Conservation (phyloP, 1,284 basidiomycete species). For the Cutaneotrichosporon cutaneum region DNA sequence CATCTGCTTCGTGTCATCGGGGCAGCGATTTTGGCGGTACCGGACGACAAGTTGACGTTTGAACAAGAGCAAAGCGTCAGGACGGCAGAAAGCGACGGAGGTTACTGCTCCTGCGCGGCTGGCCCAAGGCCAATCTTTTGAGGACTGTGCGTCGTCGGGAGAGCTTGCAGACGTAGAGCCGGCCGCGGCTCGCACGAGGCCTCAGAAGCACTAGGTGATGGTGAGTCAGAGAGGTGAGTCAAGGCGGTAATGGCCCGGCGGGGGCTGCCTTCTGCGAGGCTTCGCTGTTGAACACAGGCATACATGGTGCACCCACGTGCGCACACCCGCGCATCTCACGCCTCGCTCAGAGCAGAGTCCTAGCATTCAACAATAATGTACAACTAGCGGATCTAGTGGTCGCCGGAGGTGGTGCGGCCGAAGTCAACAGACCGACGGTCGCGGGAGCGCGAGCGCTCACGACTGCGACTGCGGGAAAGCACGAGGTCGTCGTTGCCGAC, state of each 20-base stretch:
- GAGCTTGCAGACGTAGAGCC: neutral
- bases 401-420: neutral
- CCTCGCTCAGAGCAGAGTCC: neutral
- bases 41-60: no score
- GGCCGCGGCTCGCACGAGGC: neutral
- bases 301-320: neutral
- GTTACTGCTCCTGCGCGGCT: neutral
- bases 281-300: no score
- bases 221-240: neutral
- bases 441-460: conserved; percentile 30
- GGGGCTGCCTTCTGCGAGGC: neutral
- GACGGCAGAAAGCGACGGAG: neutral
- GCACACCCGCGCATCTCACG: neutral
- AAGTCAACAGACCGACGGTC: conserved; percentile 8
- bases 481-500: conserved; percentile 44
- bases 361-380: conserved; percentile 3
- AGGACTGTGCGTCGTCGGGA: neutral
- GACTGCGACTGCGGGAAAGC: conserved; percentile 42
- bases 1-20: neutral
- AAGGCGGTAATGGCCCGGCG: neutral
- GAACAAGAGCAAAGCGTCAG: no score
- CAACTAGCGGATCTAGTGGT: neutral
- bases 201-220: neutral
- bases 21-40: no score
- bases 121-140: no score